Conservation (phyloP, 768 basidiomycete species). For the Leccinum sublutescens region DNA sequence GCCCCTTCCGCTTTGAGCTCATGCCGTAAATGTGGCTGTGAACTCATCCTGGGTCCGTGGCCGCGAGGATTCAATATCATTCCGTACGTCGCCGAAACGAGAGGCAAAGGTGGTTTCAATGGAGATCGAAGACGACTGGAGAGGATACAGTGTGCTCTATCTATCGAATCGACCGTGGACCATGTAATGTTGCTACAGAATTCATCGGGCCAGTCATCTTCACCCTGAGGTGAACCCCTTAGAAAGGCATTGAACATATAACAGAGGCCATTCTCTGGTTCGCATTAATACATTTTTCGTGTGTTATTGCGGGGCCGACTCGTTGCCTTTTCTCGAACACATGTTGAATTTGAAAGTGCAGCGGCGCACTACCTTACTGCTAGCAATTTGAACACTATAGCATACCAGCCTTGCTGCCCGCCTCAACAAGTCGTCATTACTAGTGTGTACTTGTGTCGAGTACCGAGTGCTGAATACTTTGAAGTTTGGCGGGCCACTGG, state of each 20-base stretch:
- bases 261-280: neutral
- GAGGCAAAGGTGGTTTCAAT: neutral
- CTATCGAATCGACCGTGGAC: neutral
- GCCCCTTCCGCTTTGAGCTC: slow-evolving; percentile 23
- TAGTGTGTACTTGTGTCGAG: neutral
- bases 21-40: slow-evolving; percentile 37
- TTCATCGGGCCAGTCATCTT: neutral
- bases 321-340: too few relatives aligned
- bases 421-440: neutral
- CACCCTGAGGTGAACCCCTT: neutral
- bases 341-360: too few relatives aligned
- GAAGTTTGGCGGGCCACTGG: too few relatives aligned
- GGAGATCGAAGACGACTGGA: neutral
- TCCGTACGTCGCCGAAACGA: neutral
- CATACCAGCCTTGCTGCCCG: neutral
- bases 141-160: neutral
- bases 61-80: neutral
- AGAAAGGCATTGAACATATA: neutral
- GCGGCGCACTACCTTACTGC: too few relatives aligned
- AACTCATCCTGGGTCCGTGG: slow-evolving; percentile 5
- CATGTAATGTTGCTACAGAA: neutral
- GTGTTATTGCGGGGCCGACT: too few relatives aligned
- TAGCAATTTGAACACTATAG: too few relatives aligned
- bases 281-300: too few relatives aligned
- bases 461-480: neutral